Evolutionary conservation across 2,329 filamentous ascomycete genomes (phyloP), one percentile per base, ranked within the genome.

Genomic region (Trichoderma simmonsii): DNA sequence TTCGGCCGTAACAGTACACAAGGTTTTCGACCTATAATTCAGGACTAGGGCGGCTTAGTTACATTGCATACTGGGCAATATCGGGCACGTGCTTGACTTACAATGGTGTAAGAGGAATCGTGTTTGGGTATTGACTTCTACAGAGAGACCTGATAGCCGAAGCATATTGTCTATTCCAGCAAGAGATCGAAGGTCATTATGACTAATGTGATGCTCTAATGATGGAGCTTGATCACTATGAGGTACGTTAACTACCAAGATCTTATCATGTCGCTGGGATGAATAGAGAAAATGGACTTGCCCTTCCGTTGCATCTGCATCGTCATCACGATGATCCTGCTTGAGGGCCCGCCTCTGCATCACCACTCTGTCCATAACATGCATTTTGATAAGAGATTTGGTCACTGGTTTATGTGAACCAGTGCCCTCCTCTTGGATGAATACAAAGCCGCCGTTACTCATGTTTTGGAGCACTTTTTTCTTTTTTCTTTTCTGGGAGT

Each of bases 281-380:
- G 3, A 1, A 11, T 54, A 51, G 18, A 32, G 62, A 15, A 21
- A 18, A 34, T n/a, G 6, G 39, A 43, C 62, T 54, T 54, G 43
- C 62, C 28, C 28, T 26, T 11, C 36, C 5, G 12, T 54, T n/a
- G 6, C 32, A 34, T 7, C 18, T 21, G 4, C 14, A 21, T n/a
- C 26, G 24, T 32, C 4, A 21, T 24, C 28, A 3, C 26, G 21
- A 6, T 39, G 12, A 7, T 54, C 28, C 32, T 34, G n/a, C 43
- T 34, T 24, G 14, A 24, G 62, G 30, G 43, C 62, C 26, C n/a
- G 62, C 28, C 62, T 65, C 43, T 34, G 43, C 62, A 65, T 65
- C 43, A 65, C 62, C 28, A 65, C 62, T 51, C 62, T 54, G 28
- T 65, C 62, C 62, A 65, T 65, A 15, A 65, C 62, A 48, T 65